Evolutionary conservation across 331 rosid genomes (phyloP).

Genomic region (Acacia pycnantha): DNA sequence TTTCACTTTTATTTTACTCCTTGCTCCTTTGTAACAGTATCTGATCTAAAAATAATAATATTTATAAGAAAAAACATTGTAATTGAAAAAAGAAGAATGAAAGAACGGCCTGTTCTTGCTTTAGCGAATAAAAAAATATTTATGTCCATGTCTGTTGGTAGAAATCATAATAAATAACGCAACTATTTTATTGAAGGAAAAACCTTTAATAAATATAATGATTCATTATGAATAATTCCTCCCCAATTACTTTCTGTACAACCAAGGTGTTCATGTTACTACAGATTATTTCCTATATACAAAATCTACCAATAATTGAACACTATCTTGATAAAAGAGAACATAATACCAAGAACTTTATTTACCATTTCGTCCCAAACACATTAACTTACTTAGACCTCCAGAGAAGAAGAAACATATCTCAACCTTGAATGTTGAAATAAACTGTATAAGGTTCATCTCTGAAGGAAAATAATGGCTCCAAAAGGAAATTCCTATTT

Average conservation of each 20-base stretch:
- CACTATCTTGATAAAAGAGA: background rate
- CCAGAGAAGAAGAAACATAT: background rate
- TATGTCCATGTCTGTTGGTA: no score
- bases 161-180: background rate
- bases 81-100: no score
- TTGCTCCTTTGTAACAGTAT: background rate
- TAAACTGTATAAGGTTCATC: conserved; percentile 68
- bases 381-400: background rate
- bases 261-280: background rate
- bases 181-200: background rate
- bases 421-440: conserved; percentile 48
- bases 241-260: background rate
- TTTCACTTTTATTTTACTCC: background rate
- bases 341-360: background rate
- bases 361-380: background rate
- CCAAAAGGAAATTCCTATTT: conserved; percentile 51
- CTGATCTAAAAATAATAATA: background rate
- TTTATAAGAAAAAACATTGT: no score
- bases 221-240: background rate
- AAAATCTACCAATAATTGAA: background rate
- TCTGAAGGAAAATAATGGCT: conserved; percentile 54
- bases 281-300: background rate
- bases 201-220: background rate
- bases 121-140: no score
- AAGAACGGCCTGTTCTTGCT: no score